Evolutionary conservation across 257 asterid genomes (phyloP), one percentile per base, ranked within the genome.

Genomic region (Verbena officinalis): DNA sequence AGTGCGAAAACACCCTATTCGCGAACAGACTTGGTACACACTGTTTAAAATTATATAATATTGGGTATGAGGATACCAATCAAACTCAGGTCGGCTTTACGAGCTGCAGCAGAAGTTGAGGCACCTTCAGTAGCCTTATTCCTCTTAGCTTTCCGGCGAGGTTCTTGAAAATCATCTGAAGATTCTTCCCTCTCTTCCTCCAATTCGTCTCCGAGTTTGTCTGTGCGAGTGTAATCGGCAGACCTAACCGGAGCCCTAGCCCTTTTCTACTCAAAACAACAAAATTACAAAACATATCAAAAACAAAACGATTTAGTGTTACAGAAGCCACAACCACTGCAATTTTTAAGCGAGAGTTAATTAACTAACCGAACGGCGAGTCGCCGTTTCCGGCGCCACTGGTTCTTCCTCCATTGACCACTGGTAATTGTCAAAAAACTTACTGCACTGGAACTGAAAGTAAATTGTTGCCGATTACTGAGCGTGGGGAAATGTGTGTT

Each of bases 121-220:
- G 85, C 83, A 57, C 84, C 85, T 73, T 75, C 89, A 13, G 73
- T 64, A 65, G 81, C 73, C 81, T 70, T 86, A 54, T 51, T 85
- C 36, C 86, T 84, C 87, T 86, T 93, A 38, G 76, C 62, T 69
- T 73, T 83, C 16, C 88, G 75, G 39, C 86, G 86, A 60, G 82
- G 73, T 52, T 90, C 95, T 34, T 83, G 85, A 34, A 83, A 88
- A 34, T 90, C 96, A 14, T 87, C 97, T 0, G 94, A 89, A 31
- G 89, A 86, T 45, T 85, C 96, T 51, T 82, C 96, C 64, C 84
- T 79, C 67, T 88, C 98, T 24, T 77, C 95, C 76, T 91, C 95
- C 68, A 75, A 59, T 57, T 75, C 88, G 23, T 63, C 80, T 42
- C 44, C 85, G 40, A 68, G 61, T 56, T 49, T 64, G 40, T 75